Base-by-base conservation (phyloP, 768 basidiomycete species). In the Coprinopsis strossmayeri region DNA sequence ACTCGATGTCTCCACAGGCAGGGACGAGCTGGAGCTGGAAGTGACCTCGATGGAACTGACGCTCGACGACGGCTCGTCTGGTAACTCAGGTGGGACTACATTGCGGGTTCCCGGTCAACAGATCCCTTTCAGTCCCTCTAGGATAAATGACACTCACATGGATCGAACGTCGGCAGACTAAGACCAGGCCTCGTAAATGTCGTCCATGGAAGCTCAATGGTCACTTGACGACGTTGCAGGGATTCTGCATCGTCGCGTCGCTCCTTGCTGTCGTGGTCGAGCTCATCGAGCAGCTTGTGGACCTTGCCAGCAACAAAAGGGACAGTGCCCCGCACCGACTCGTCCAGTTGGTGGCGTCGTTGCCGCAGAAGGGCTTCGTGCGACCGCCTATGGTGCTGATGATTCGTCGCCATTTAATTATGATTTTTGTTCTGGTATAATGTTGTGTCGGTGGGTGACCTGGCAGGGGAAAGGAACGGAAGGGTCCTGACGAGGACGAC, bases 401-500 rank as follows among this genome's bases (percentile, higher is more conserved):
- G 34, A 18, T 38, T 20, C 13, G 13, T 38, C 18, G 42, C 17
- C 43, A 45, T 45, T 10, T 24, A 4, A 9, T 24, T 42, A 5
- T 10, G 39, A 41, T 30, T 10, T 13, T 9, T 43, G 18, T 5
- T 23, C 23, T 11, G 20, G 18, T 18, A 18, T 25, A n/a, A 27
- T 48, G 34, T 35, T n/a, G 34, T 24, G 5, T 18, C 10, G 24
- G n/a, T 3, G 47, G 15, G 20, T 26, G 30, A 9, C 17, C 12
- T 2, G 30, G 17, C 12, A 11, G 41, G 17, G 24, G 20, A 50
- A 50, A 50, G 7, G 49, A 50, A 35, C 38, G 49, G 32, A 35
- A 37, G 42, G 10, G 49, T 45, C 49, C 49, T 50, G 34, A 45
- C 34, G 42, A 44, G 49, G 49, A 45, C 40, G 24, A 17, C 40